A percentile compares a stretch with the other conserved stretches of the same genome.
phyloP scores from a whole-genome alignment of 129 eudicot genomes.

The Arctium minus region DNA sequence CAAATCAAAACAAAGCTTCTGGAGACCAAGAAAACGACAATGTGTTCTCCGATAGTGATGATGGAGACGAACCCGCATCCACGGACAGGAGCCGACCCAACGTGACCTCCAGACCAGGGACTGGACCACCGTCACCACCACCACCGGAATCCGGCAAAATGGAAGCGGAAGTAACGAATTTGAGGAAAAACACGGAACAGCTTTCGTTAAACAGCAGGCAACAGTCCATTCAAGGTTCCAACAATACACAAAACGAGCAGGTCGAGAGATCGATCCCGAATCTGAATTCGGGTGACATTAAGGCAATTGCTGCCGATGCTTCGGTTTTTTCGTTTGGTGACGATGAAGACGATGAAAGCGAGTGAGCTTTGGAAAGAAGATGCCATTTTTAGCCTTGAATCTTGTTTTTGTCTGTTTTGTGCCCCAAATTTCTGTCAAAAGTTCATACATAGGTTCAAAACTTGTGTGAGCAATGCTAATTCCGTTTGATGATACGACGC shows the following conservation, averaged over 20 bases:
- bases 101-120: constrained; percentile 23
- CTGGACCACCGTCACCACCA: constrained; percentile 13
- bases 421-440: not conserved
- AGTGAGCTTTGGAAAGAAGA: constrained; percentile 25
- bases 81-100: constrained; percentile 19
- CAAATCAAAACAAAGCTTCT: constrained; percentile 32
- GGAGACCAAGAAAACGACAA: constrained; percentile 54
- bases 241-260: constrained; percentile 15
- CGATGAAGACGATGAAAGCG: constrained; percentile 79
- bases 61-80: constrained; percentile 46
- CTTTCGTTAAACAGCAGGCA: constrained; percentile 39
- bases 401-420: not conserved
- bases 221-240: constrained; percentile 21
- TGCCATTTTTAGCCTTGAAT: not conserved
- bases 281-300: constrained; percentile 62
- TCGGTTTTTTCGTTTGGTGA: constrained; percentile 95
- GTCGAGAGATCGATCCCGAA: constrained; percentile 34
- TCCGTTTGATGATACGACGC: not conserved
- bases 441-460: constrained; percentile 1
- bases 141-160: constrained; percentile 23
- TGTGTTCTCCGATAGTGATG: constrained; percentile 86
- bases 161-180: constrained; percentile 10
- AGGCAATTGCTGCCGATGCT: constrained; percentile 97
- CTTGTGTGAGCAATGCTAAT: not conserved
- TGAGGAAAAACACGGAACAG: constrained; percentile 41